These are phyloP conservation scores for Tolypocladium album DNA, from an alignment of 2,329 filamentous ascomycete species.

Conservation along the genomic window DNA sequence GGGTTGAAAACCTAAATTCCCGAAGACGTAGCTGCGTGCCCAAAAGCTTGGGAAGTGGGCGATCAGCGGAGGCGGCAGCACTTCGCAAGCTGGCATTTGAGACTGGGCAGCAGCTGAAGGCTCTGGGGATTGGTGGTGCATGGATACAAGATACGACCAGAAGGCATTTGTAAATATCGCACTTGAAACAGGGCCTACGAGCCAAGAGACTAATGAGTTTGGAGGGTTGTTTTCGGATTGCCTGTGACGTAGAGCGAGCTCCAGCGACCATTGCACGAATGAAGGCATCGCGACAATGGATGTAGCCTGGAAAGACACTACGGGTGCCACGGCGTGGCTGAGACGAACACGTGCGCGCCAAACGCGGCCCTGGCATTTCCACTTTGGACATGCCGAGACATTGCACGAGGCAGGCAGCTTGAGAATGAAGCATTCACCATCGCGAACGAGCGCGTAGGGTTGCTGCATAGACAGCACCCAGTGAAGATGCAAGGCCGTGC, in stretches of 20 bases:
- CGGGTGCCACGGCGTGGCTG: neutral
- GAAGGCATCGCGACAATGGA: neutral
- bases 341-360: neutral
- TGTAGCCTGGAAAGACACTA: neutral
- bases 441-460: neutral
- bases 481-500: neutral
- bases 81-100: neutral
- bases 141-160: neutral
- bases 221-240: neutral
- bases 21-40: neutral
- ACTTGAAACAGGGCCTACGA: neutral
- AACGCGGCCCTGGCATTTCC: neutral
- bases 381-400: neutral
- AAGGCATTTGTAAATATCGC: neutral
- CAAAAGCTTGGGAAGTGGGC: neutral
- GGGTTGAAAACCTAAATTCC: too few relatives aligned
- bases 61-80: neutral
- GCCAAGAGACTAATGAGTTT: neutral
- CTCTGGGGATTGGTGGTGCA: neutral
- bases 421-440: neutral
- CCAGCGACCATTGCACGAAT: neutral
- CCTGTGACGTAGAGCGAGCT: neutral
- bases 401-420: too few relatives aligned
- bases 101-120: neutral
- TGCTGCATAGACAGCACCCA: neutral